These are phyloP conservation scores for Penicillium alfredii DNA, from an alignment of 495 filamentous ascomycete species.

Conservation along the genomic window DNA sequence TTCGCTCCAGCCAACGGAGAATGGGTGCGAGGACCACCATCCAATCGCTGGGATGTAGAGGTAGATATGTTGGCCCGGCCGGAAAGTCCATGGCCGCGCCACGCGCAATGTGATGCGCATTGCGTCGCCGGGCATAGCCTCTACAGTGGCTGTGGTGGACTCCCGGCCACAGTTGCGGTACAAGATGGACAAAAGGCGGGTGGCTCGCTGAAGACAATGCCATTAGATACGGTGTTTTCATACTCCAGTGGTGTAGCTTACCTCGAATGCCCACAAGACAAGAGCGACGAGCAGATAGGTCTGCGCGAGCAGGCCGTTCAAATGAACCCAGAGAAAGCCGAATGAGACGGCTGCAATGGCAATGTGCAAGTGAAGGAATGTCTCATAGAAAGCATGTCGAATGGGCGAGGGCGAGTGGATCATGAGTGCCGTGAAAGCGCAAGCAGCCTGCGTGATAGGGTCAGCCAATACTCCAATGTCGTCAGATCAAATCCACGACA, in stretches of 20 bases:
- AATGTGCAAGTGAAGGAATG: constrained; percentile 81
- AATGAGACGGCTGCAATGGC: constrained; percentile 57
- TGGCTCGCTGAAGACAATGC: constrained; percentile 39
- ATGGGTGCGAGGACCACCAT: constrained; percentile 85
- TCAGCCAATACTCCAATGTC: constrained; percentile 7
- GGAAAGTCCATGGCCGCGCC: constrained; percentile 67
- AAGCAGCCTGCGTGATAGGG: constrained; percentile 26
- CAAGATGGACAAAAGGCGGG: constrained; percentile 61
- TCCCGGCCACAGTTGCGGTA: constrained; percentile 62
- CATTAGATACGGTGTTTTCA: constrained; percentile 5
- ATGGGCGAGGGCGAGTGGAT: constrained; percentile 66
- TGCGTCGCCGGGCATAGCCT: constrained; percentile 75
- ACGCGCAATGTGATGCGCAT: constrained; percentile 75
- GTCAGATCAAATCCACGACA: constrained; percentile 12
- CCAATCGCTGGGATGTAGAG: constrained; percentile 72
- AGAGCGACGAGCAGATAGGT: constrained; percentile 63
- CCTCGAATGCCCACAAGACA: constrained; percentile 69
- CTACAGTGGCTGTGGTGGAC: constrained; percentile 64
- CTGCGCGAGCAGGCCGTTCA: constrained; percentile 57
- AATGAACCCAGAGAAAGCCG: constrained; percentile 66
- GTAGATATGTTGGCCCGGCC: constrained; percentile 83
- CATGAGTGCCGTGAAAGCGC: constrained; percentile 52
- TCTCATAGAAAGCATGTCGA: constrained; percentile 93
- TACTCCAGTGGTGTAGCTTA: constrained; percentile 9
- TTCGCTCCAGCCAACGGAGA: constrained; percentile 85